Percentiles rank a stretch among this genome's conserved stretches.
Conservation (phyloP, 139 green algal genomes). For the Pycnococcus provasolii region DNA sequence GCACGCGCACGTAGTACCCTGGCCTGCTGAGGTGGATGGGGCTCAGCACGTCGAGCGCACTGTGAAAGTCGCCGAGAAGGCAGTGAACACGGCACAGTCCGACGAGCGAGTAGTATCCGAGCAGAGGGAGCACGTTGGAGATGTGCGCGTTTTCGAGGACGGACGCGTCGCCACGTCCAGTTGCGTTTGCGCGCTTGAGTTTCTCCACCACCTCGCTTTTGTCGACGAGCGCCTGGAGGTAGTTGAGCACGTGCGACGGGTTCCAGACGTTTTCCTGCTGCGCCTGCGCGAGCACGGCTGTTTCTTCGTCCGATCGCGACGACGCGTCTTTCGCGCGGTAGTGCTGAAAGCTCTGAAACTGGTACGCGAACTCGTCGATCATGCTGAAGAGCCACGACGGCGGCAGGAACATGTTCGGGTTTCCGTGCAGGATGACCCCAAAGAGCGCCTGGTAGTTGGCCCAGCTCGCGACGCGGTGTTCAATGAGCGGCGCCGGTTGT, state of each 20-base stretch:
- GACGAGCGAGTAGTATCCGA: slow-evolving; percentile 85
- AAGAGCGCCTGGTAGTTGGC: slow-evolving; percentile 70
- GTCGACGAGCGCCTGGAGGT: slow-evolving; percentile 75
- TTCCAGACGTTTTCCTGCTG: slow-evolving; percentile 59
- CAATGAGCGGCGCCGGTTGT: slow-evolving; percentile 54
- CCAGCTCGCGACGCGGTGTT: slow-evolving; percentile 75
- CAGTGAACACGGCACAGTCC: slow-evolving; percentile 80
- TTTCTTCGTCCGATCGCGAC: slow-evolving; percentile 49
- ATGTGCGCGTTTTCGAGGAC: slow-evolving; percentile 58
- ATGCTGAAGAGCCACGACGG: slow-evolving; percentile 98
- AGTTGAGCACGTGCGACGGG: slow-evolving; percentile 64
- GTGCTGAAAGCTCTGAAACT: slow-evolving; percentile 86
- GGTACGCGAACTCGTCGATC: slow-evolving; percentile 99
- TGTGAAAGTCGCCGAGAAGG: slow-evolving; percentile 82
- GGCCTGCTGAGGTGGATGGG: slow-evolving; percentile 50
- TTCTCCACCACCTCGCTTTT: slow-evolving; percentile 61
- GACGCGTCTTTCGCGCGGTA: slow-evolving; percentile 51
- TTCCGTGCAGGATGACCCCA: slow-evolving; percentile 69
- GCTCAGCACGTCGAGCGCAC: slow-evolving; percentile 53
- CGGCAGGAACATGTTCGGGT: slow-evolving; percentile 96
- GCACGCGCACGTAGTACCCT: slow-evolving; percentile 66
- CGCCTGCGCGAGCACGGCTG: slow-evolving; percentile 55
- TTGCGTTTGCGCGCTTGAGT: slow-evolving; percentile 47
- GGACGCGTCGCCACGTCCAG: slow-evolving; percentile 22
- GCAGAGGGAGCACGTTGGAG: slow-evolving; percentile 86